Evolutionary conservation across 2,329 filamentous ascomycete species (phyloP), one percentile per base, ranked within the genome.

Genomic region (Aureobasidium sp.): DNA sequence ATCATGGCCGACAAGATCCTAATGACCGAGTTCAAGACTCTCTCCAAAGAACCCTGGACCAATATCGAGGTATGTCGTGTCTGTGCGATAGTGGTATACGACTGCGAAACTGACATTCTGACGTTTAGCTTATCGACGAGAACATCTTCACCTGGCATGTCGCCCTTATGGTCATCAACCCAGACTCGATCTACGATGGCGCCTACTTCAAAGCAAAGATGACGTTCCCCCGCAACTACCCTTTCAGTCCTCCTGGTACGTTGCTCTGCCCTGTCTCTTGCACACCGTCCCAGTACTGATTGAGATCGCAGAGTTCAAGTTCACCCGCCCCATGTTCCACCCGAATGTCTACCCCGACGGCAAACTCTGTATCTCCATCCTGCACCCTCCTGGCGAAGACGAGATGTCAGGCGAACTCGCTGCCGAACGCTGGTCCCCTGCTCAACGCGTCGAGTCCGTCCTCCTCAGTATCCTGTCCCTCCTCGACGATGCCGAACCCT

Each of bases 341-440:
- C 93, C 93, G 3, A 99, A 99, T 74, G 87, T 99, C 70, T 97
- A 97, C 77, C 77, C 85, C 6, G 90, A 97, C 73, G 93, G 93
- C 69, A 87, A 87, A 67, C 83, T 97, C 48, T 97, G 94, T 79
- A 97, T 99, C 73, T 97, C 92, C 49, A 99, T 99, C 70, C 85
- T 99, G 12, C 93, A 99, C 75, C 83, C 85, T 19, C 91, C 94
- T 0, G 94, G 94, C 67, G 91, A 97, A 64, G 93, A 97, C 71
- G 85, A 89, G 68, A 93, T 92, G 80, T 96, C 92, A 0, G 94
- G 94, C 64, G 93, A 97, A 76, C 77, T 83, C 42, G 93, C 94
- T 7, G 88, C 87, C 63, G 94, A 97, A 77, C 89, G 93, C 62
- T 99, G 93, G 93, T 91, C 90, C 6, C 92, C 94, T 1, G 86